Conservation (phyloP, 2,329 filamentous ascomycete species). For the Scorias spongiosa region DNA sequence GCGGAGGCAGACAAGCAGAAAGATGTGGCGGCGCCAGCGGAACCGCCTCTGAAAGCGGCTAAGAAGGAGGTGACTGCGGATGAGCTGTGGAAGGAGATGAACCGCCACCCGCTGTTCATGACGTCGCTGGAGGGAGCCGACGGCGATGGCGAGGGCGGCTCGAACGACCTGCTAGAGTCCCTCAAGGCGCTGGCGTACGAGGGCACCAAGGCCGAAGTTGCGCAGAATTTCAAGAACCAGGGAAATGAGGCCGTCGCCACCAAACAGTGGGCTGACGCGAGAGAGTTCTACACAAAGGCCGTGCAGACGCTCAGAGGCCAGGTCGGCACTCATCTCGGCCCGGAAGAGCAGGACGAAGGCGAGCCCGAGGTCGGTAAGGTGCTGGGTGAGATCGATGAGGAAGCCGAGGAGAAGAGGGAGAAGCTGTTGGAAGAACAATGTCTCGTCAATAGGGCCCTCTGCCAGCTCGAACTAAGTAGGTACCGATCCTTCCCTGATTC, state of each 20-base stretch:
- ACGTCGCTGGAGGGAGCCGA: constrained; percentile 56
- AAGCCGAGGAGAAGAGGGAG: constrained; percentile 26
- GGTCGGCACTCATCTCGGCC: constrained; percentile 20
- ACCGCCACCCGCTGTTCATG: constrained; percentile 82
- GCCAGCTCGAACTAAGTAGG: constrained; percentile 65
- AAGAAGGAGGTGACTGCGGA: constrained; percentile 41
- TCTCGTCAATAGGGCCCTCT: constrained; percentile 76
- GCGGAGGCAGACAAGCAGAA: not conserved
- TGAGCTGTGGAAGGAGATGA: constrained; percentile 49
- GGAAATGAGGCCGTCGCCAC: constrained; percentile 77
- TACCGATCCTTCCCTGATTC: not conserved
- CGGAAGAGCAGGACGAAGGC: constrained; percentile 29
- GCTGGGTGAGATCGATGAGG: constrained; percentile 39
- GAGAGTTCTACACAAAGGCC: constrained; percentile 86
- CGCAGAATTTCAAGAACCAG: constrained; percentile 70
- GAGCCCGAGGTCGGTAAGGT: constrained; percentile 25
- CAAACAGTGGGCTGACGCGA: constrained; percentile 64
- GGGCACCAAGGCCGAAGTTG: constrained; percentile 73
- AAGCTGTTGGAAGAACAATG: constrained; percentile 39
- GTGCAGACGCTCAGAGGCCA: constrained; percentile 47
- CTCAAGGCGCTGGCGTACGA: constrained; percentile 85
- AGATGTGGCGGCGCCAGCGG: constrained; percentile 19
- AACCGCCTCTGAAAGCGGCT: constrained; percentile 45
- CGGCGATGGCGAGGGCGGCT: constrained; percentile 41
- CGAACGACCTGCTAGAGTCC: constrained; percentile 67